phyloP scores from a whole-genome alignment of 1,284 basidiomycete genomes.

The Porogramme epimiltina region DNA sequence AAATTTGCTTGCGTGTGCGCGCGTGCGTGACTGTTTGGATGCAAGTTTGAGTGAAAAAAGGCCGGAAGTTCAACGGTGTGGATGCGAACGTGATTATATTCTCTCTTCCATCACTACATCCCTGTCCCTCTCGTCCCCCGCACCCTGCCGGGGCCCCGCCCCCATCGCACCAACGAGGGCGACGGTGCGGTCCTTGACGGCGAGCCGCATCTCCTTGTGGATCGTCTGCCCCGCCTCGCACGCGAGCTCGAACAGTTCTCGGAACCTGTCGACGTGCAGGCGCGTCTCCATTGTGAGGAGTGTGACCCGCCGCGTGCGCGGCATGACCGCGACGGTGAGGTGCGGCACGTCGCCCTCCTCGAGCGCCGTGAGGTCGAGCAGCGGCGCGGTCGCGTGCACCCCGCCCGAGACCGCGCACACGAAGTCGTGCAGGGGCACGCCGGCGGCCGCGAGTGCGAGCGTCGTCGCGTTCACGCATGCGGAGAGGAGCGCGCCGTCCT shows the following conservation, averaged over 20 bases:
- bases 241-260: constrained; percentile 83
- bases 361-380: constrained; percentile 85
- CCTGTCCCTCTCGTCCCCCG: constrained; percentile 19
- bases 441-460: constrained; percentile 87
- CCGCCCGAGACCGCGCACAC: constrained; percentile 86
- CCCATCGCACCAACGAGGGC: constrained; percentile 55
- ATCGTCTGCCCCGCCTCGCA: constrained; percentile 79
- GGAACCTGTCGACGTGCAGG: constrained; percentile 91
- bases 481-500: constrained; percentile 93
- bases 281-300: constrained; percentile 93
- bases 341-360: constrained; percentile 93
- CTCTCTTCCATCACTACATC: constrained; percentile 26
- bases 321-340: constrained; percentile 87
- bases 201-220: constrained; percentile 82
- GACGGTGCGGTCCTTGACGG: constrained; percentile 68
- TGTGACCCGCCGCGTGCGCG: constrained; percentile 81
- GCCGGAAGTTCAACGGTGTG: too few relatives aligned
- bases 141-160: constrained; percentile 27
- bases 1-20: constrained; percentile 1
- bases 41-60: background rate
- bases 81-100: constrained; percentile 15
- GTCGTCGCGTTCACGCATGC: constrained; percentile 95
- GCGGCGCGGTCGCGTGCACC: constrained; percentile 73
- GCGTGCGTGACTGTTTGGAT: background rate
- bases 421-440: constrained; percentile 90